Evolutionary conservation across 2,329 filamentous ascomycete species (phyloP), one percentile per base, ranked within the genome.

Genomic region (Fusarium siculi): DNA sequence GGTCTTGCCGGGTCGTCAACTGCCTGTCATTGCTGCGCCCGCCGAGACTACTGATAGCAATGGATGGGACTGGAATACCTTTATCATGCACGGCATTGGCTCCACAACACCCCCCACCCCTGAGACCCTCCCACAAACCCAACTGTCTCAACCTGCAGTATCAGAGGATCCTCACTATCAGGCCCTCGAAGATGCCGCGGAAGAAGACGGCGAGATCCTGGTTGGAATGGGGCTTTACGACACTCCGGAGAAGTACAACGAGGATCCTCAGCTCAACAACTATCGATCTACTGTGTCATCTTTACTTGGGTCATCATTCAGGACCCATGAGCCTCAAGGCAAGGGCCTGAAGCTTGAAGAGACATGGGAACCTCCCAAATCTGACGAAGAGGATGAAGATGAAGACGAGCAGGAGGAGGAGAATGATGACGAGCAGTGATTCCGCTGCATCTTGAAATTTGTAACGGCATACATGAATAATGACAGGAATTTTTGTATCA

Each of bases 221-320:
- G 87, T 95, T n/a, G 93, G 93, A 25, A 92, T 96, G 88, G 93
- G 93, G 2, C 87, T 96, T 0, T 96, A 96, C 80, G 93, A 94
- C 76, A 84, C 89, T 9, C 93, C 93, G 0, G 91, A 91, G 62
- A 88, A 89, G 76, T 76, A 81, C 46, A 81, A 85, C 12, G 82
- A 84, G 25, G 87, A 88, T 62, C 83, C 85, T 36, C 83, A 86
- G 56, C 79, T 88, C 61, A 83, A 89, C 81, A 85, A 88, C 82
- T 86, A 90, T 81, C 80, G 86, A 55, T 86, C 86, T 9, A 87
- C 87, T 32, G 85, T 89, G 63, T 86, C 85, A 40, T 85, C 86
- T 32, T 80, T 93, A 23, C 81, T 91, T 52, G 87, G 87, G 30
- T 82, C 87, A 12, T 80, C 84, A 4, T 86, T 85, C 73, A 82